Evolutionary conservation across 352 stramenopile genomes (phyloP).

Genomic region (Albugo candida): DNA sequence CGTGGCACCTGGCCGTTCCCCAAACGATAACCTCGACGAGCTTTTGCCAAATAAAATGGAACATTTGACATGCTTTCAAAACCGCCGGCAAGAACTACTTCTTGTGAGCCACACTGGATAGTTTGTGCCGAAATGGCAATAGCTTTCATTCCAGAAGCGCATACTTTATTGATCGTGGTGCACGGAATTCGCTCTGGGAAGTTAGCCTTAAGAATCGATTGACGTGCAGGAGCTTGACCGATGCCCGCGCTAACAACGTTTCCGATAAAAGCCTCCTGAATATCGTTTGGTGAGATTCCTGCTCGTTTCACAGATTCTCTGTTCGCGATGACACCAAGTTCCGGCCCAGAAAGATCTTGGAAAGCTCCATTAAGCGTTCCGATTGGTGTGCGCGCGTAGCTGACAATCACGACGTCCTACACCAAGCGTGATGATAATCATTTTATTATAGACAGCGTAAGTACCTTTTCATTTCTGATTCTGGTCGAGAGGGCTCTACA

Average conservation of each 20-base stretch:
- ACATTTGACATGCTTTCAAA: slow-evolving; percentile 98
- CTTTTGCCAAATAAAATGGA: slow-evolving; percentile 91
- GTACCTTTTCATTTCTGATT: too few species aligned
- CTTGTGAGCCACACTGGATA: slow-evolving; percentile 70
- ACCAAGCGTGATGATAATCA: background rate
- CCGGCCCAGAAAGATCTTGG: slow-evolving; percentile 62
- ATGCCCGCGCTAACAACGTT: slow-evolving; percentile 94
- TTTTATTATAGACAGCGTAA: too few species aligned
- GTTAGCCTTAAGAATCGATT: slow-evolving; percentile 83
- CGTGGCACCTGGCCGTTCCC: slow-evolving; percentile 68
- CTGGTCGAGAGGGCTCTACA: too few species aligned
- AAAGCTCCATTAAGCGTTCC: slow-evolving; percentile 88
- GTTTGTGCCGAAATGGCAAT: slow-evolving; percentile 71
- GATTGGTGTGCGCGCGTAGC: slow-evolving; percentile 92
- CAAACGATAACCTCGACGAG: slow-evolving; percentile 79
- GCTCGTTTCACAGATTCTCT: slow-evolving; percentile 53
- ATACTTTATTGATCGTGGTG: slow-evolving; percentile 99
- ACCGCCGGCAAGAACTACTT: slow-evolving; percentile 84
- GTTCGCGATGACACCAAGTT: slow-evolving; percentile 89
- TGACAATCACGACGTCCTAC: slow-evolving; percentile 87
- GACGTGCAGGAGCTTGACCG: slow-evolving; percentile 90
- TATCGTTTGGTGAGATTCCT: slow-evolving; percentile 40
- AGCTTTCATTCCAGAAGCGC: slow-evolving; percentile 88
- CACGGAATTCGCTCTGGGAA: slow-evolving; percentile 85
- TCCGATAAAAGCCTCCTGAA: slow-evolving; percentile 94